phyloP scores from a whole-genome alignment of 1,139 yeast species.

The Scheffersomyces illinoinensis region DNA sequence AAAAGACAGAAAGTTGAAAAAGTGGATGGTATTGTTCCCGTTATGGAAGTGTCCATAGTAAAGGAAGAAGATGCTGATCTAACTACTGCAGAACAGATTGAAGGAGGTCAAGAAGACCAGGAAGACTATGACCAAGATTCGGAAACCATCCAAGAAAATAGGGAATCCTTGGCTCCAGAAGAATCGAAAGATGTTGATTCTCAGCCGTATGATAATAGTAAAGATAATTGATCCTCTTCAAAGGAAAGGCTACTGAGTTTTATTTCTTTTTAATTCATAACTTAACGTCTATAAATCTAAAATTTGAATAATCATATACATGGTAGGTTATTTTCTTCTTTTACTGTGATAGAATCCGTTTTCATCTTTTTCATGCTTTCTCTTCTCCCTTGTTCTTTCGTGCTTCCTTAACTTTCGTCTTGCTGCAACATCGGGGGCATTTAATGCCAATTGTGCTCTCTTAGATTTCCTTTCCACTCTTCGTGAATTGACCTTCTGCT shows the following conservation, averaged over 20 bases:
- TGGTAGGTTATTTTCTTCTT: constrained; percentile 39
- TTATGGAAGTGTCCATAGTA: constrained; percentile 3
- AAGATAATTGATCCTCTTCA: constrained; percentile 4
- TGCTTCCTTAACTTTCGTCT: constrained; percentile 76
- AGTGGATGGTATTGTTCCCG: constrained; percentile 6
- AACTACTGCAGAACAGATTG: neutral
- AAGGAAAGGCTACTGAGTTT: neutral
- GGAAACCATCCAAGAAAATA: constrained; percentile 1
- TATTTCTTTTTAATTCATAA: no score
- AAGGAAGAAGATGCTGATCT: constrained; percentile 4
- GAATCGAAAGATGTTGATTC: constrained; percentile 14
- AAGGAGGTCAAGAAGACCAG: constrained; percentile 4
- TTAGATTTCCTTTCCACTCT: constrained; percentile 77
- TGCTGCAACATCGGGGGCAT: constrained; percentile 81
- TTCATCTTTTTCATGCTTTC: constrained; percentile 72
- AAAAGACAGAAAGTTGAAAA: constrained; percentile 15
- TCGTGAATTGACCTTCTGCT: constrained; percentile 56
- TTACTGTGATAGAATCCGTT: constrained; percentile 74
- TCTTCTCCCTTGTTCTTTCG: constrained; percentile 70
- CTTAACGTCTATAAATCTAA: no score
- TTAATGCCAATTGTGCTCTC: constrained; percentile 73
- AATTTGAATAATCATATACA: no score
- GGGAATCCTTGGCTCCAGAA: constrained; percentile 12
- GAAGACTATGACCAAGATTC: constrained; percentile 11
- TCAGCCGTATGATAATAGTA: constrained; percentile 15